A percentile compares a stretch with the other conserved stretches of the same genome.
phyloP scores from a whole-genome alignment of 495 filamentous ascomycete genomes.

The Podospora pseudoanserina region DNA sequence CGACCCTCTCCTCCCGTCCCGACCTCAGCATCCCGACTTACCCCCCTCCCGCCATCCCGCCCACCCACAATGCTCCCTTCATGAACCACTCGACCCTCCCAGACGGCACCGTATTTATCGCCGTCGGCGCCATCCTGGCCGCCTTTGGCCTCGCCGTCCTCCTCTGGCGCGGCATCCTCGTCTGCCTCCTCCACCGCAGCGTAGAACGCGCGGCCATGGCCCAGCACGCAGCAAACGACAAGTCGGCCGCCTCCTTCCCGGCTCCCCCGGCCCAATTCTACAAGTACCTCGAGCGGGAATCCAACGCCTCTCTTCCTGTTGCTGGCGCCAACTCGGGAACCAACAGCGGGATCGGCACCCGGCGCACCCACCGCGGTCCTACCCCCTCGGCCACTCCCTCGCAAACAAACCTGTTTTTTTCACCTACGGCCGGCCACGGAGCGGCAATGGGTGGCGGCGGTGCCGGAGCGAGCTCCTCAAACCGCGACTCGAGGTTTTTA shows the following conservation, averaged over 20 bases:
- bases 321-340: constrained; percentile 34
- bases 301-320: constrained; percentile 57
- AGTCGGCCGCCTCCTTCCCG: constrained; percentile 46
- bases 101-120: constrained; percentile 95
- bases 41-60: constrained; percentile 68
- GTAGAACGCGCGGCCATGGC: constrained; percentile 74
- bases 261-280: constrained; percentile 53
- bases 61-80: constrained; percentile 81
- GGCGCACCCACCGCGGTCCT: constrained; percentile 40
- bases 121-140: constrained; percentile 81
- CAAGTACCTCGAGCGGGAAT: constrained; percentile 55
- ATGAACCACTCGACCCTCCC: constrained; percentile 91
- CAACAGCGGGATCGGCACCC: constrained; percentile 28
- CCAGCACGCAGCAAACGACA: constrained; percentile 64
- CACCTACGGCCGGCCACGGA: constrained; percentile 67
- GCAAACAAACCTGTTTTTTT: constrained; percentile 79
- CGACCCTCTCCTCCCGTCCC: constrained; percentile 44
- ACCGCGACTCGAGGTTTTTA: constrained; percentile 69
- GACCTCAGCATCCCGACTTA: constrained; percentile 42
- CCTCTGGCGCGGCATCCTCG: constrained; percentile 82
- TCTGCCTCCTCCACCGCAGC: constrained; percentile 87
- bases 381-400: constrained; percentile 46
- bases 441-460: constrained; percentile 36
- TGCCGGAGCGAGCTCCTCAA: constrained; percentile 23
- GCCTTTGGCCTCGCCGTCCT: constrained; percentile 75